Evolutionary conservation across 2,329 filamentous ascomycete species (phyloP).

Genomic region (Metarhizium rileyi): DNA sequence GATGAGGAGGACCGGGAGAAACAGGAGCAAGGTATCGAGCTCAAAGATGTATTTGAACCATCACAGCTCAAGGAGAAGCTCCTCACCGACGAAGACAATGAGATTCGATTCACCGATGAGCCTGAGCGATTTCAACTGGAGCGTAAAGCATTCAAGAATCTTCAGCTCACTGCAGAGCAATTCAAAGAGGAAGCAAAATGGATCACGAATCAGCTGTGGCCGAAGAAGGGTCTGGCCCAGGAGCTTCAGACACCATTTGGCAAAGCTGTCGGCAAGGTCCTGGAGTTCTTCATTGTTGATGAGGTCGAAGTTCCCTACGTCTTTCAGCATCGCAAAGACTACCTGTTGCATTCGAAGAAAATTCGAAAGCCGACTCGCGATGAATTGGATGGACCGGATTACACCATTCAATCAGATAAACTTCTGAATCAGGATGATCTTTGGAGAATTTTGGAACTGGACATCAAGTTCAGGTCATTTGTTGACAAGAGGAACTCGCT

Average conservation of each 20-base stretch:
- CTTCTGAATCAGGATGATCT: slow-evolving; percentile 86
- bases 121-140: slow-evolving; percentile 93
- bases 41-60: slow-evolving; percentile 97
- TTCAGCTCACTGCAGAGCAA: slow-evolving; percentile 72
- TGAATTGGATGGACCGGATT: slow-evolving; percentile 62
- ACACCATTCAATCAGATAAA: slow-evolving; percentile 71
- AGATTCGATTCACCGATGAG: slow-evolving; percentile 78
- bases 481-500: slow-evolving; percentile 86
- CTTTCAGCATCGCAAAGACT: slow-evolving; percentile 96
- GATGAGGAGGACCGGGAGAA: slow-evolving; percentile 70
- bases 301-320: slow-evolving; percentile 96
- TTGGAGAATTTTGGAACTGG: slow-evolving; percentile 90
- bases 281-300: slow-evolving; percentile 91
- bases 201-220: slow-evolving; percentile 85
- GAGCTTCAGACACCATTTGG: slow-evolving; percentile 77
- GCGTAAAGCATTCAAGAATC: slow-evolving; percentile 75
- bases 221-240: slow-evolving; percentile 66
- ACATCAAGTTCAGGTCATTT: slow-evolving; percentile 89
- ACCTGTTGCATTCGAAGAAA: slow-evolving; percentile 82
- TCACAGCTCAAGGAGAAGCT: slow-evolving; percentile 90
- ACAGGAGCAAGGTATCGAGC: slow-evolving; percentile 75
- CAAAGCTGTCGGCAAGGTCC: slow-evolving; percentile 79
- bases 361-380: slow-evolving; percentile 49
- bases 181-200: slow-evolving; percentile 84
- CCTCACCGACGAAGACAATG: slow-evolving; percentile 89